phyloP scores from a whole-genome alignment of 2,329 filamentous ascomycete genomes.

The Aspergillus neotritici region DNA sequence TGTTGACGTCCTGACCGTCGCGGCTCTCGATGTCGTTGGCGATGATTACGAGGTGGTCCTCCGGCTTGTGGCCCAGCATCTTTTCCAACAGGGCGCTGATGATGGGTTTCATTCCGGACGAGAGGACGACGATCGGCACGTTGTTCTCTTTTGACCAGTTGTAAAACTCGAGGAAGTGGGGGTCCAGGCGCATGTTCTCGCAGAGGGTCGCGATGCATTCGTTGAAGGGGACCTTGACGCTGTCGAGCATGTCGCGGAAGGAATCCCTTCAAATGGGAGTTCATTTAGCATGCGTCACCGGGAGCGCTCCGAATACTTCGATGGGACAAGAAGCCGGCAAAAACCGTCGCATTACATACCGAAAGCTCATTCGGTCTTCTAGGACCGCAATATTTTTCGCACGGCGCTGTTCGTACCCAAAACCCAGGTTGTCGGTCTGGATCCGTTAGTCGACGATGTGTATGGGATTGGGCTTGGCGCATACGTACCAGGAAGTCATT shows the following conservation, averaged over 20 bases:
- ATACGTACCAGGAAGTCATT: slow-evolving; percentile 58
- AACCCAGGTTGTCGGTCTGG: slow-evolving; percentile 91
- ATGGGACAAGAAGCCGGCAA: slow-evolving; percentile 4
- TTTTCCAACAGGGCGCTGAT: slow-evolving; percentile 77
- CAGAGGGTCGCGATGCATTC: slow-evolving; percentile 74
- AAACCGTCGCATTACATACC: slow-evolving; percentile 38
- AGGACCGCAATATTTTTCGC: slow-evolving; percentile 74
- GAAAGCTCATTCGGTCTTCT: slow-evolving; percentile 63
- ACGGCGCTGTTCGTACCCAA: slow-evolving; percentile 64
- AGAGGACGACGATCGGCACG: slow-evolving; percentile 86
- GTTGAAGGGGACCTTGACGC: slow-evolving; percentile 70
- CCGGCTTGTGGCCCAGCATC: slow-evolving; percentile 70
- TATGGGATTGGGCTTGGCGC: neutral
- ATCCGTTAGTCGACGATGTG: slow-evolving; percentile 28
- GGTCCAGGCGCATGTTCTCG: slow-evolving; percentile 81
- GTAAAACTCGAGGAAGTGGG: slow-evolving; percentile 82
- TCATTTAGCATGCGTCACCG: no score
- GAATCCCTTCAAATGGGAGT: slow-evolving; percentile 51
- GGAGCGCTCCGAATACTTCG: no score
- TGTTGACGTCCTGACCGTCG: slow-evolving; percentile 68
- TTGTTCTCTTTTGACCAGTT: slow-evolving; percentile 74
- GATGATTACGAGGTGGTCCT: slow-evolving; percentile 72
- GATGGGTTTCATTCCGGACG: slow-evolving; percentile 86
- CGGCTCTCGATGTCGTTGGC: slow-evolving; percentile 70
- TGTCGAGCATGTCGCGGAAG: slow-evolving; percentile 90